Percentiles rank a stretch among this genome's conserved stretches.
phyloP scores from a whole-genome alignment of 2,329 filamentous ascomycete genomes.

The Talaromyces pinophilus region DNA sequence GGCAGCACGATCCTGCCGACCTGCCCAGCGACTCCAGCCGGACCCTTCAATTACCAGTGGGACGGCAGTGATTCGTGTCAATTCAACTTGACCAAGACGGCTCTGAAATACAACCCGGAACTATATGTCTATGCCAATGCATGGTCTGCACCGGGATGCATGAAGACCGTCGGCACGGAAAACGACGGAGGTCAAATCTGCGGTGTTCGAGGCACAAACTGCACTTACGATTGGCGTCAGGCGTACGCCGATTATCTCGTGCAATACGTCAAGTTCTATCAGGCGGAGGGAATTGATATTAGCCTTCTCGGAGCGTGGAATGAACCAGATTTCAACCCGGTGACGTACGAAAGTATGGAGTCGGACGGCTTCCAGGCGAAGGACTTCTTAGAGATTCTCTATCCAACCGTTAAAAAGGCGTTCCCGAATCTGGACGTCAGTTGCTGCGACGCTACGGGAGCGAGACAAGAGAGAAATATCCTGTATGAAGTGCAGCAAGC shows the following conservation, averaged over 20 bases:
- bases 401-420: background rate
- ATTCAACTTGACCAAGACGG: conserved; percentile 20
- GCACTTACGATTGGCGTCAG: conserved; percentile 47
- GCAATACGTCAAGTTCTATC: conserved; percentile 53
- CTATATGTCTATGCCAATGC: conserved; percentile 38
- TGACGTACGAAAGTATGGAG: background rate
- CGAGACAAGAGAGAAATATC: background rate
- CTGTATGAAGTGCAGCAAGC: conserved; percentile 1
- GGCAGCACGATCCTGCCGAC: conserved; percentile 21
- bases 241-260: conserved; percentile 54
- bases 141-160: conserved; percentile 52
- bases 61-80: conserved; percentile 20
- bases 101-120: conserved; percentile 14
- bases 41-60: conserved; percentile 19
- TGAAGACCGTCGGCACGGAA: conserved; percentile 47
- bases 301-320: conserved; percentile 53
- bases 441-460: background rate
- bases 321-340: conserved; percentile 43
- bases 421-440: background rate
- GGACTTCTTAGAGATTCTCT: background rate
- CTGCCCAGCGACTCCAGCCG: conserved; percentile 13
- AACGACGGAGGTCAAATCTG: background rate
- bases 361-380: background rate
- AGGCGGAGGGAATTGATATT: conserved; percentile 46
- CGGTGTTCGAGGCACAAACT: background rate